phyloP scores from a whole-genome alignment of 2,329 filamentous ascomycete genomes.

The Didymella pomorum region DNA sequence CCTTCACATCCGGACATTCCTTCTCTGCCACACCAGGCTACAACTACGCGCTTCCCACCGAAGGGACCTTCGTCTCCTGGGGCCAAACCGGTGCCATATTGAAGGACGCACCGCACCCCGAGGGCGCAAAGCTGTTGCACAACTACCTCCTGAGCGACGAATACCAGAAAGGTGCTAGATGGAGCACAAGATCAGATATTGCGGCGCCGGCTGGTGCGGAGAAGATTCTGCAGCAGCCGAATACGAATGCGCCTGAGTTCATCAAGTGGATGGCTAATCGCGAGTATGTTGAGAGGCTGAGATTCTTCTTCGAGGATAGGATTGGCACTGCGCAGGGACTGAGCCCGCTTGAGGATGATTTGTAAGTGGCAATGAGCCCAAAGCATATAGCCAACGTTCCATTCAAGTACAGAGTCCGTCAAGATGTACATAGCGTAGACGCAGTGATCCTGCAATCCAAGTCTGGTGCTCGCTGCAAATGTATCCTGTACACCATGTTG shows the following conservation, averaged over 20 bases:
- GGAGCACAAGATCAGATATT: slow-evolving; percentile 51
- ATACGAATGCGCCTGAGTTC: slow-evolving; percentile 53
- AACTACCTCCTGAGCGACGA: slow-evolving; percentile 57
- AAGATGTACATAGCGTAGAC: too few relatives aligned
- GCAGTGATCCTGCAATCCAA: too few relatives aligned
- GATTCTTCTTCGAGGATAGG: slow-evolving; percentile 54
- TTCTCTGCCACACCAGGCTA: not conserved
- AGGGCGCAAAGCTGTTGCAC: slow-evolving; percentile 61
- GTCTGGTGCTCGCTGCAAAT: too few relatives aligned
- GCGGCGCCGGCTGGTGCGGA: slow-evolving; percentile 41
- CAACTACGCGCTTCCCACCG: slow-evolving; percentile 39
- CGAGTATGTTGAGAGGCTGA: slow-evolving; percentile 52
- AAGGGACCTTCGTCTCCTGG: slow-evolving; percentile 58
- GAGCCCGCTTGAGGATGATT: slow-evolving; percentile 47
- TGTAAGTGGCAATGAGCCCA: slow-evolving; percentile 6
- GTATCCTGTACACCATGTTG: too few relatives aligned
- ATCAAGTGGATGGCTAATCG: slow-evolving; percentile 55
- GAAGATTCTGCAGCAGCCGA: slow-evolving; percentile 40
- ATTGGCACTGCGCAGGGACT: slow-evolving; percentile 56
- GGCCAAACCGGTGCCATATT: slow-evolving; percentile 60
- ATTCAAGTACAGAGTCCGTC: too few relatives aligned
- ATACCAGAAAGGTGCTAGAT: slow-evolving; percentile 46
- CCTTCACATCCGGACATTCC: slow-evolving; percentile 27
- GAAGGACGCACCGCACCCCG: slow-evolving; percentile 58
- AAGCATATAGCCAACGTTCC: not conserved